Evolutionary conservation across 768 basidiomycete genomes (phyloP), one percentile per base, ranked within the genome.

Genomic region (Suillus subaureus): DNA sequence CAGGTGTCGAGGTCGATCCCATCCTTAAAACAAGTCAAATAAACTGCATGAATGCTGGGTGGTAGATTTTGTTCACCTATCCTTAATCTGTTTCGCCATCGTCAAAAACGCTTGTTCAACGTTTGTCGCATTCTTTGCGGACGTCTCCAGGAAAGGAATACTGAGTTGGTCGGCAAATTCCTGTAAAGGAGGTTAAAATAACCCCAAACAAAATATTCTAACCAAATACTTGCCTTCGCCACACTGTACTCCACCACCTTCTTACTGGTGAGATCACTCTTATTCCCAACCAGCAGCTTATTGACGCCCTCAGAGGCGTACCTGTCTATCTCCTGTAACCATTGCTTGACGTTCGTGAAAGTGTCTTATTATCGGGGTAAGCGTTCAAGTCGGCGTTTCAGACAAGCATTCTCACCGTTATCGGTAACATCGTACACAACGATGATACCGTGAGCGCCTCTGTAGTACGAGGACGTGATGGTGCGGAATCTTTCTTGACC

Each of bases 61-160:
- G 2, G 21, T 52, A 11, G 11, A 23, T 45, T 13, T 26, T 3
- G 69, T 86, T 39, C 72, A 91, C 93, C 93, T 88, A 78, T 95
- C 93, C 77, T 95, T 94, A 76, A 95, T 94, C 80, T 94, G 93
- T 84, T 97, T 93, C 4, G 97, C 96, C 87, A 99, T 94, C 37
- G 96, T 96, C 84, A 98, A 89, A 88, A 99, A 99, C 6, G 97
- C 96, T 79, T 99, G 95, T 78, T 99, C 97, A 66, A 99, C 97
- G 72, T 97, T 97, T 67, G 96, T 96, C 62, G 96, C 94, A 73
- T 93, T 95, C 92, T 99, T 99, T 42, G 97, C 97, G n/a, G 93
- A 95, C 15, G 97, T 99, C 84, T 99, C 97, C 75, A 99, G 82
- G 90, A 97, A 99, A 56, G 94, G 91, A 71, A 99, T 91, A 67